Conservation (phyloP, 2,329 filamentous ascomycete genomes). For the Colletotrichum destructivum region DNA sequence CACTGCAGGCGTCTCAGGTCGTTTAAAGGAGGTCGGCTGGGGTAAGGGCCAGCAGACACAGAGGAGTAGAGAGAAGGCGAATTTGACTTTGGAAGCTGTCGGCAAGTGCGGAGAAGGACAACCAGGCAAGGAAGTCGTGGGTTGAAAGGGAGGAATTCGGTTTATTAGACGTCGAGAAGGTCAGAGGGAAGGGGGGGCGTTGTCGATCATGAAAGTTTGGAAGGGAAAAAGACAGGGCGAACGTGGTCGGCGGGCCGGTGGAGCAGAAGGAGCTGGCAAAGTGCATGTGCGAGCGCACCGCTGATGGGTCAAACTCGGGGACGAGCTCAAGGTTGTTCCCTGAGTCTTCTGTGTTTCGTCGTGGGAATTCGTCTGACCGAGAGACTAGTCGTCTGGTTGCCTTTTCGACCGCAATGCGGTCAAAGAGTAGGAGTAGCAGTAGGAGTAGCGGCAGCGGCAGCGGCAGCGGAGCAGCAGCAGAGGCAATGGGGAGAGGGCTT, state of each 20-base stretch:
- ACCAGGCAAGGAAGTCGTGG: conserved; percentile 13
- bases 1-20: conserved; percentile 25
- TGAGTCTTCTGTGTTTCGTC: conserved; percentile 40
- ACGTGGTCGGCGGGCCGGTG: conserved; percentile 36
- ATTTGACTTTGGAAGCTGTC: conserved; percentile 27
- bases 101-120: conserved; percentile 23
- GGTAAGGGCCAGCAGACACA: conserved; percentile 1
- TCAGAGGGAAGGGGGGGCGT: conserved; percentile 35
- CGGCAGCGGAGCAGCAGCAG: neutral
- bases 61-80: conserved; percentile 5
- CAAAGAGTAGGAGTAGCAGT: conserved; percentile 14
- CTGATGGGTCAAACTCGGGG: conserved; percentile 12
- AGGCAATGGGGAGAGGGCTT: neutral
- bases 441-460: neutral
- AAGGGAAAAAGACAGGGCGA: conserved; percentile 29
- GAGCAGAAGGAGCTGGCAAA: conserved; percentile 33
- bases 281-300: conserved; percentile 8
- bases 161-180: conserved; percentile 36
- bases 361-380: conserved; percentile 39
- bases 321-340: conserved; percentile 38
- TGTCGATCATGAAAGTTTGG: conserved; percentile 41
- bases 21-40: conserved; percentile 31
- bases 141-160: conserved; percentile 29
- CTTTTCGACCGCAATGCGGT: conserved; percentile 21
- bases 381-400: conserved; percentile 34